These are phyloP conservation scores for Saksenaea vasiformis DNA, from an alignment of 371 early-diverging fungal species.

Conservation along the genomic window DNA sequence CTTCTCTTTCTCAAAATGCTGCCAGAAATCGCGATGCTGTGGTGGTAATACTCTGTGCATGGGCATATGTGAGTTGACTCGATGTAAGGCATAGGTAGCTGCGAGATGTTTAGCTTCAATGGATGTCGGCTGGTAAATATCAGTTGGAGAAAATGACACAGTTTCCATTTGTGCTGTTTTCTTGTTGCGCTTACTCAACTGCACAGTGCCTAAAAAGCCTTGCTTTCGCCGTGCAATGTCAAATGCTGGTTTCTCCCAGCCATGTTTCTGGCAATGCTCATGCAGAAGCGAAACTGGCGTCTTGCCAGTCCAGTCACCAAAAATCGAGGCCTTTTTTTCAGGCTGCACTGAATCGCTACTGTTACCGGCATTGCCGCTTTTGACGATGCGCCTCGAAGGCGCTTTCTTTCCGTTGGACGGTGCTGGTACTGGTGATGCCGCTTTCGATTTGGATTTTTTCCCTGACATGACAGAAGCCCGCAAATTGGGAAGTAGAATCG, in stretches of 20 bases:
- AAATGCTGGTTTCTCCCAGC: constrained; percentile 78
- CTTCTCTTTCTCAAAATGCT: constrained; percentile 56
- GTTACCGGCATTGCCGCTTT: constrained; percentile 40
- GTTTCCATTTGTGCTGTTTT: constrained; percentile 68
- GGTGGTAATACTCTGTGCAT: constrained; percentile 79
- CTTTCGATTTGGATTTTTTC: constrained; percentile 29
- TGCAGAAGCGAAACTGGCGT: constrained; percentile 77
- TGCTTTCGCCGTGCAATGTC: constrained; percentile 46
- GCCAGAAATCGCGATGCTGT: constrained; percentile 74
- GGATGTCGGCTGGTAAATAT: constrained; percentile 52
- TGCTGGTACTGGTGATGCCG: constrained; percentile 6
- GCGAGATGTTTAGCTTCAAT: constrained; percentile 79
- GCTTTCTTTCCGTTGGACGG: background rate
- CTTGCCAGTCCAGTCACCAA: constrained; percentile 87
- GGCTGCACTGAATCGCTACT: constrained; percentile 17
- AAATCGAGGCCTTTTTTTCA: constrained; percentile 48
- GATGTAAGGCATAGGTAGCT: constrained; percentile 83
- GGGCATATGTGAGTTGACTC: constrained; percentile 73
- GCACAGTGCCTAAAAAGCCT: constrained; percentile 60
- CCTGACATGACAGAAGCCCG: constrained; percentile 23
- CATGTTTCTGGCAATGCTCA: constrained; percentile 76
- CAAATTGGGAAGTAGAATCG: background rate
- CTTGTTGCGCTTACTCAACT: constrained; percentile 68
- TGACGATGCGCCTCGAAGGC: constrained; percentile 30
- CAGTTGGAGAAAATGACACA: constrained; percentile 45